Base-by-base conservation (phyloP, 2,329 filamentous ascomycete genomes). In the Arthrobotrys pseudoclavata region DNA sequence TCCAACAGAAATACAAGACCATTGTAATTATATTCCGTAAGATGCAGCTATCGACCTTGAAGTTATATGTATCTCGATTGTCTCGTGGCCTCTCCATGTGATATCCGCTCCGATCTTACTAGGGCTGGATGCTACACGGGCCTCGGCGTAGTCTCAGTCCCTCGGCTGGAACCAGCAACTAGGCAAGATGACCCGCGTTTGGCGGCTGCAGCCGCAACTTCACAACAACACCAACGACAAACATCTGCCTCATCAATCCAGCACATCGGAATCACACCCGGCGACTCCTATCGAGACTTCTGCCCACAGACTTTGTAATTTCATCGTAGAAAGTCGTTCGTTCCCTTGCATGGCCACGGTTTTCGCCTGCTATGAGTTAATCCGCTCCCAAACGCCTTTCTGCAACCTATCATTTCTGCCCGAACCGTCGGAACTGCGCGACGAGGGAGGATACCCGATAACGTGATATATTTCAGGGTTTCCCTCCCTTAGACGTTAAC, bases 161-260 rank as follows among this genome's bases (percentile, higher is more conserved):
- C 67, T 71, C 52, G 34, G 45, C 53, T 60, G n/a, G 53, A 22
- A 6, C 18, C 22, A 34, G 37, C 31, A n/a, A 29, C 53, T 53
- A 52, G n/a, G 71, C 69, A 72, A 50, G 69, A 72, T 69, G 71
- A 69, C 52, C 74, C 74, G 74, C 67, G 74, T 77, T 77, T 77
- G 74, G 71, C 71, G 71, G 67, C 74, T 77, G 74, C 40, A 66
- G 71, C 71, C 71, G 71, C 74, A 77, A 77, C 67, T 61, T 71
- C 66, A 64, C 69, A 71, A 71, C 74, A 71, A 71, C 74, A 76
- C 67, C 60, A 70, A 63, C 26, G 66, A 53, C 74, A 77, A 77
- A 77, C 74, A 77, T 77, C 74, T 71, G 74, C 74, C 74, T 77
- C 74, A 77, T 77, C 74, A 77, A 77, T 69, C 37, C 64, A 76